A percentile compares a stretch with the other conserved stretches of the same genome.
phyloP scores from a whole-genome alignment of 129 eudicot species.

The Apium graveolens region DNA sequence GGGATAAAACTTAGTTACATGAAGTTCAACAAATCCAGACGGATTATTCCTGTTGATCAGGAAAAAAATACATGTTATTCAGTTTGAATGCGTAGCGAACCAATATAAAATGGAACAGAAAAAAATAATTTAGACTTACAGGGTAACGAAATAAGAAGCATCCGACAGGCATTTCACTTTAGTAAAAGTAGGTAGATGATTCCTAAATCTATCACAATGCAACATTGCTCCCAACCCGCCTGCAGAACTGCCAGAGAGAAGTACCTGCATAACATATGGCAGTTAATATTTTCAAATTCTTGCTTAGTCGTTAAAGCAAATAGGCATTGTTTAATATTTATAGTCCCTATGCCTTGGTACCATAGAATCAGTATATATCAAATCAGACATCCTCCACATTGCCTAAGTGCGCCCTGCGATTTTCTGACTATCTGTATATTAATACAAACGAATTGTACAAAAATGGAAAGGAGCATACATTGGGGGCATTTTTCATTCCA shows the following conservation, averaged over 20 bases:
- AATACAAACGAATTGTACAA: background rate
- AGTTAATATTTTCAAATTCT: background rate
- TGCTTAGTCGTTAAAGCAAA: background rate
- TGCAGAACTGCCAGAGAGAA: slow-evolving; percentile 8
- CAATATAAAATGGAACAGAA: background rate
- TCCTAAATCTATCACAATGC: background rate
- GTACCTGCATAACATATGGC: background rate
- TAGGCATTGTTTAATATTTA: background rate
- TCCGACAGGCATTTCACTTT: slow-evolving; percentile 5
- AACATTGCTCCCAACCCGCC: slow-evolving; percentile 3
- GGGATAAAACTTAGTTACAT: background rate
- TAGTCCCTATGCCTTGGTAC: background rate
- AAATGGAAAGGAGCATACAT: background rate
- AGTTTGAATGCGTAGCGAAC: background rate
- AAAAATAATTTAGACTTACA: background rate
- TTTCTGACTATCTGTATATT: background rate
- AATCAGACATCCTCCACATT: background rate
- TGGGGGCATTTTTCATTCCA: background rate
- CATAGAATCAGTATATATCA: background rate
- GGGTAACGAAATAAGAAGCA: background rate
- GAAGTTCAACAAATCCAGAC: background rate
- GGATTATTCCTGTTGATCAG: slow-evolving; percentile 5
- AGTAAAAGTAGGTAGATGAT: background rate
- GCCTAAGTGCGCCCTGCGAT: background rate
- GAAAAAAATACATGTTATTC: background rate